These are phyloP conservation scores for Bipolaris cookei DNA, from an alignment of 2,329 filamentous ascomycete genomes.

Conservation along the genomic window DNA sequence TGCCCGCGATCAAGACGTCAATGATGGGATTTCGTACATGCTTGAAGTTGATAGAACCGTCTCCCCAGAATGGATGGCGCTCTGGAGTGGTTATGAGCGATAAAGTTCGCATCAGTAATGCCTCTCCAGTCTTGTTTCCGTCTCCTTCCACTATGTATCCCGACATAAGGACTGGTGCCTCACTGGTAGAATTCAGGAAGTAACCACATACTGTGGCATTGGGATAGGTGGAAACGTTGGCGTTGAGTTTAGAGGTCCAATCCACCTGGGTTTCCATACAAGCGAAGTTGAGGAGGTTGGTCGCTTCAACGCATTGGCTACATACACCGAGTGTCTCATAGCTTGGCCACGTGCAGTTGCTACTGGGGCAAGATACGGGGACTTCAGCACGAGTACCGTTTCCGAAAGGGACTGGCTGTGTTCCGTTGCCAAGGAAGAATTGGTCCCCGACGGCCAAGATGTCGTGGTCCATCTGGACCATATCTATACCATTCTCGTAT, in stretches of 20 bases:
- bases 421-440: slow-evolving; percentile 32
- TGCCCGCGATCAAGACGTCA: slow-evolving; percentile 21
- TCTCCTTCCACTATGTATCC: slow-evolving; percentile 17
- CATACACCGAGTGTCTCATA: slow-evolving; percentile 39
- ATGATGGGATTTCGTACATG: slow-evolving; percentile 23
- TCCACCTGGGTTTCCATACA: slow-evolving; percentile 22
- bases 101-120: slow-evolving; percentile 17
- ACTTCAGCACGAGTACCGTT: slow-evolving; percentile 36
- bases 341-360: slow-evolving; percentile 38
- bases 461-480: too few relatives aligned
- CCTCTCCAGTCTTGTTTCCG: slow-evolving; percentile 11
- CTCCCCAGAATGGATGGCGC: slow-evolving; percentile 6
- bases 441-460: too few relatives aligned
- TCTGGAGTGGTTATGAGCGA: slow-evolving; percentile 12
- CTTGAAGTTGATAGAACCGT: slow-evolving; percentile 30
- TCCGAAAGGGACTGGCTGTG: slow-evolving; percentile 23
- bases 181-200: slow-evolving; percentile 31
- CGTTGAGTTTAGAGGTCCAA: slow-evolving; percentile 18
- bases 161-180: slow-evolving; percentile 22
- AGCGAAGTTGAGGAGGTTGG: slow-evolving; percentile 7
- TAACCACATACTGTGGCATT: slow-evolving; percentile 35
- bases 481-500: too few relatives aligned
- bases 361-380: slow-evolving; percentile 35
- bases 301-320: slow-evolving; percentile 27
- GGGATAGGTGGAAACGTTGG: background rate